Evolutionary conservation across 2,329 filamentous ascomycete genomes (phyloP), one percentile per base, ranked within the genome.

Genomic region (Fusarium sp.): DNA sequence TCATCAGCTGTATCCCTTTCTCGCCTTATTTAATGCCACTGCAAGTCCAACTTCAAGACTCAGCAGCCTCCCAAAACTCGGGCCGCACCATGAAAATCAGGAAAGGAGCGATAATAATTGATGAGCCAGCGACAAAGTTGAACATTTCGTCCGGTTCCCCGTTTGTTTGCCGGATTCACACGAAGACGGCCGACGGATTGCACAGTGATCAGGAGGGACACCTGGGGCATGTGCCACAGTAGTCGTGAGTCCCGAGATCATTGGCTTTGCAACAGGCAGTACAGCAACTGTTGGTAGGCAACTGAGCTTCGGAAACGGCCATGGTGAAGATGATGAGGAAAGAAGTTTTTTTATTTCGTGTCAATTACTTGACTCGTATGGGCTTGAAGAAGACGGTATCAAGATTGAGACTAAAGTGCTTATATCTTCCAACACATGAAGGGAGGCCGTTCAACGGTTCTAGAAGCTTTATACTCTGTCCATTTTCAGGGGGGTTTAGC

Each of bases 191-290:
- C 43, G 63, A 21, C 11, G 33, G 29, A 33, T 52, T 28, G 49
- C 26, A 49, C 20, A 24, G 38, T 26, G 38, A 26, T 62, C 52
- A 71, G 53, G 69, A 59, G 13, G 74, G 74, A 57, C 74, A 77
- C 35, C 70, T 71, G 43, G 73, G 72, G 37, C 76, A 77, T 55
- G 76, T 77, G 47, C 76, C 76, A 47, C 76, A 77, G 52, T 77
- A 77, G 63, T 77, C 75, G 57, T 77, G 76, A 12, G 75, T 77
- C 42, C 75, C 75, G 31, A 77, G 71, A 59, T 77, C 76, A 33
- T 55, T 77, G 21, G 75, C 74, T 64, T 77, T 77, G 57, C 76
- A 77, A 50, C 76, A 77, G 39, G 60, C 75, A 41, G 70, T 75
- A 46, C 76, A 77, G 59, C 76, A 77, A 42, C 56, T 59, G 56